These are phyloP conservation scores for Stagonosporopsis chrysanthemi DNA, from an alignment of 2,329 filamentous ascomycete species.

Conservation along the genomic window DNA sequence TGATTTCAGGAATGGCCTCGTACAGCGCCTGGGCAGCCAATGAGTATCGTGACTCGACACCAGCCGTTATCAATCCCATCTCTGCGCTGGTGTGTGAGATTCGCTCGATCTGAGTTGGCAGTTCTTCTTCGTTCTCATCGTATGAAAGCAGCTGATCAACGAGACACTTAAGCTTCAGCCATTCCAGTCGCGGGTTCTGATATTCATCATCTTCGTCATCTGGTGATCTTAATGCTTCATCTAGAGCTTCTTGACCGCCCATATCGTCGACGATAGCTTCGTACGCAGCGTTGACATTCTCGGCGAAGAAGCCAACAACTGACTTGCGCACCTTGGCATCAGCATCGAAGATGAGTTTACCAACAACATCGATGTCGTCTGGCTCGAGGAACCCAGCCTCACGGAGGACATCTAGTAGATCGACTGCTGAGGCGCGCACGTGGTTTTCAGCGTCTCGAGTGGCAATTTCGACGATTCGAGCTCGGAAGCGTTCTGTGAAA, in stretches of 20 bases:
- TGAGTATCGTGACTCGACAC: constrained; percentile 81
- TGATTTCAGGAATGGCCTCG: constrained; percentile 79
- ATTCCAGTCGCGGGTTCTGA: constrained; percentile 77
- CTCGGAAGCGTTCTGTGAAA: constrained; percentile 91
- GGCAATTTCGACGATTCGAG: constrained; percentile 90
- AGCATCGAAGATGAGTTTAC: constrained; percentile 86
- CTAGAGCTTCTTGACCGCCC: constrained; percentile 77
- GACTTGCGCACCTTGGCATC: constrained; percentile 86
- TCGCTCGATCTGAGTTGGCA: constrained; percentile 58
- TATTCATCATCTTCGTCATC: constrained; percentile 78
- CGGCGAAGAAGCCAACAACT: constrained; percentile 88
- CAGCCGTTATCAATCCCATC: constrained; percentile 63
- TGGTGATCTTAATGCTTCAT: constrained; percentile 74
- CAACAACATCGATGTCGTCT: constrained; percentile 86
- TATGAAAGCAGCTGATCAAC: constrained; percentile 84
- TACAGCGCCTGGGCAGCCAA: constrained; percentile 87
- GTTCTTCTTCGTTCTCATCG: constrained; percentile 71
- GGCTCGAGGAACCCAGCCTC: constrained; percentile 88
- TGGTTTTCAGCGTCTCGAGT: constrained; percentile 81
- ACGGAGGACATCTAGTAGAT: constrained; percentile 81
- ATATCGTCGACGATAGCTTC: constrained; percentile 83
- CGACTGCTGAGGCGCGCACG: constrained; percentile 81
- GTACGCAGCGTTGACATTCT: constrained; percentile 83
- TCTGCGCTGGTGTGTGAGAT: constrained; percentile 52
- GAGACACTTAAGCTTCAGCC: constrained; percentile 91